Evolutionary conservation across 1,139 yeast genomes (phyloP).

Genomic region (Magnusiomyces magnusii): DNA sequence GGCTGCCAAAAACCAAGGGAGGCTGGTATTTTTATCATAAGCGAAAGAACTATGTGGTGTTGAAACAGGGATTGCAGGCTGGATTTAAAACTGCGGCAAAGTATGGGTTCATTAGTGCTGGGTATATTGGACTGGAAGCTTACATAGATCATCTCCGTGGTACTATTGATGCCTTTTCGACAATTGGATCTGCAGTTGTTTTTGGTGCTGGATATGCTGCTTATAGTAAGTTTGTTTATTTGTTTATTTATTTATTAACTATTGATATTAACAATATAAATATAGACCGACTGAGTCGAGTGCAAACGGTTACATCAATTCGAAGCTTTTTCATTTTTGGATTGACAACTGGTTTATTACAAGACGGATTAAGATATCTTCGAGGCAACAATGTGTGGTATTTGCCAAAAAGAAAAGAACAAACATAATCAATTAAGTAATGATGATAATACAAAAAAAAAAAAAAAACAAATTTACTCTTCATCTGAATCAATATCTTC

Average conservation of each 20-base stretch:
- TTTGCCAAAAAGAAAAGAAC: conserved; percentile 27
- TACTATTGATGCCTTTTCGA: conserved; percentile 52
- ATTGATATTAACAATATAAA: background rate
- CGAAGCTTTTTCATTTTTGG: conserved; percentile 56
- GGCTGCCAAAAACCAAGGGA: conserved; percentile 69
- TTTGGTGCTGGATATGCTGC: conserved; percentile 49
- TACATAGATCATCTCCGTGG: conserved; percentile 49
- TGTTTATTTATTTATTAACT: background rate
- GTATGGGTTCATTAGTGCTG: conserved; percentile 42
- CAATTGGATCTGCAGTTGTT: conserved; percentile 47
- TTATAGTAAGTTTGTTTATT: conserved; percentile 28
- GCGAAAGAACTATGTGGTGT: conserved; percentile 69
- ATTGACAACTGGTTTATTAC: conserved; percentile 50
- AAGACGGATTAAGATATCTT: conserved; percentile 51
- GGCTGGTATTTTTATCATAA: conserved; percentile 91
- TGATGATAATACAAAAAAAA: too few species aligned
- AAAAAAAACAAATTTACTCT: too few species aligned
- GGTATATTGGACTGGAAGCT: conserved; percentile 58
- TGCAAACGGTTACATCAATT: conserved; percentile 39
- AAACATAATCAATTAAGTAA: too few species aligned
- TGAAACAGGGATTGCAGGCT: conserved; percentile 44
- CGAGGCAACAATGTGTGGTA: conserved; percentile 66
- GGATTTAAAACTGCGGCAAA: conserved; percentile 43
- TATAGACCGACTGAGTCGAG: conserved; percentile 35
- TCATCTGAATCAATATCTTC: conserved; percentile 47